Evolutionary conservation across 192 early-diverging fungal species (phyloP).

Genomic region (Cladochytrium replicatum): DNA sequence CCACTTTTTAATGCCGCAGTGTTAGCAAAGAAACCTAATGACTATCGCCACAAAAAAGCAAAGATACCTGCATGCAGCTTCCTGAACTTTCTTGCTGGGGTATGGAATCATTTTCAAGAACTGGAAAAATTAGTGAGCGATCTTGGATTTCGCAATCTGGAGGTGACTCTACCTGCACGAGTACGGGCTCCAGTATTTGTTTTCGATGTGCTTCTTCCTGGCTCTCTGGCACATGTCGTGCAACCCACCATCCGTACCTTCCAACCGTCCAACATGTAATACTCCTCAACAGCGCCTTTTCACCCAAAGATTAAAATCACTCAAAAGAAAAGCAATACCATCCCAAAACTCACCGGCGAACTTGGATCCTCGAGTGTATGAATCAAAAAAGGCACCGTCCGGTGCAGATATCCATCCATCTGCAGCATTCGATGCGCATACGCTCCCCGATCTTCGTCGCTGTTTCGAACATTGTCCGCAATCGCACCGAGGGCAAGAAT

Average conservation of each 20-base stretch:
- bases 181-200: not conserved
- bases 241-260: conserved; percentile 78
- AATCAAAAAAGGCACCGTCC: conserved; percentile 78
- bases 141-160: not conserved
- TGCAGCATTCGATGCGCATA: conserved; percentile 11
- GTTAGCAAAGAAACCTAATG: not conserved
- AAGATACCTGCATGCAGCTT: conserved; percentile 76
- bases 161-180: not conserved
- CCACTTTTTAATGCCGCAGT: conserved; percentile 36
- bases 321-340: conserved; percentile 1
- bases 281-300: not conserved
- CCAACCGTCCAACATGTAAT: conserved; percentile 99
- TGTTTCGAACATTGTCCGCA: conserved; percentile 61
- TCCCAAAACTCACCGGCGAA: conserved; percentile 26
- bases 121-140: conserved; percentile 5
- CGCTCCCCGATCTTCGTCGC: not conserved
- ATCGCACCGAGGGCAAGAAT: conserved; percentile 96
- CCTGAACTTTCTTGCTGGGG: conserved; percentile 97
- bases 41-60: not conserved
- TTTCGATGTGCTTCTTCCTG: not conserved
- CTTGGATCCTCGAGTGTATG: conserved; percentile 69
- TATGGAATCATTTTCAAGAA: conserved; percentile 71
- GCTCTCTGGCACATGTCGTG: not conserved
- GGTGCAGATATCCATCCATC: conserved; percentile 84
- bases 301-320: not conserved